Evolutionary conservation across 148 eudicot species (phyloP).

Genomic region (Rhododendron vialii): DNA sequence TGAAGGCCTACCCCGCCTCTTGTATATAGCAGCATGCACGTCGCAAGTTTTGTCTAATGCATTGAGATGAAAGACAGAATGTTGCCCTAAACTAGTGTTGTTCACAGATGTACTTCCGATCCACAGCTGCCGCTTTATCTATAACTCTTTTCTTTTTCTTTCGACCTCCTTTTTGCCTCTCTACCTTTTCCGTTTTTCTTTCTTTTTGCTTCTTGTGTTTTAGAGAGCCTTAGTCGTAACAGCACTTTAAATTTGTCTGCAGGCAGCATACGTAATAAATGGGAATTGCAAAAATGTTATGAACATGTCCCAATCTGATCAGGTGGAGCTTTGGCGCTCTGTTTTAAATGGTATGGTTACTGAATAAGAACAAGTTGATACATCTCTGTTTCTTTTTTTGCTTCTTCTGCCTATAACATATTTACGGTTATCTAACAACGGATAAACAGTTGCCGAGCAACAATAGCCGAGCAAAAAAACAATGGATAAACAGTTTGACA

Average conservation of each 20-base stretch:
- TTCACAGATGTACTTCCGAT: not conserved
- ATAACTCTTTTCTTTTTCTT: not conserved
- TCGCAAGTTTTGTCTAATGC: not conserved
- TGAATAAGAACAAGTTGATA: not conserved
- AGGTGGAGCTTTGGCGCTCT: constrained; percentile 81
- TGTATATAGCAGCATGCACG: not conserved
- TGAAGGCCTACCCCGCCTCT: not conserved
- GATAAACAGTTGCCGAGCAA: not conserved
- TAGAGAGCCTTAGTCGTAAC: not conserved
- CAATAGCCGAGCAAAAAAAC: no score
- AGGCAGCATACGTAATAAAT: constrained; percentile 86
- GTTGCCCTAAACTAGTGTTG: not conserved
- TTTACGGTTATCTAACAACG: not conserved
- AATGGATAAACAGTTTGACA: not conserved
- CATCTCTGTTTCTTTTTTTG: not conserved
- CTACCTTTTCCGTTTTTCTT: not conserved
- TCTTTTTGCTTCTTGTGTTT: not conserved
- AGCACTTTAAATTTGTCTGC: constrained; percentile 17
- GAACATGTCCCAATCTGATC: constrained; percentile 95
- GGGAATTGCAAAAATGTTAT: constrained; percentile 94
- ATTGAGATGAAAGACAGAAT: not conserved
- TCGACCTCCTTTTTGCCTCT: not conserved
- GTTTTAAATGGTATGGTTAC: constrained; percentile 64
- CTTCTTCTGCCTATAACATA: not conserved
- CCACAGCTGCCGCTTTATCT: not conserved